phyloP scores from a whole-genome alignment of 1,284 basidiomycete genomes.

The Apiotrichum gamsii region DNA sequence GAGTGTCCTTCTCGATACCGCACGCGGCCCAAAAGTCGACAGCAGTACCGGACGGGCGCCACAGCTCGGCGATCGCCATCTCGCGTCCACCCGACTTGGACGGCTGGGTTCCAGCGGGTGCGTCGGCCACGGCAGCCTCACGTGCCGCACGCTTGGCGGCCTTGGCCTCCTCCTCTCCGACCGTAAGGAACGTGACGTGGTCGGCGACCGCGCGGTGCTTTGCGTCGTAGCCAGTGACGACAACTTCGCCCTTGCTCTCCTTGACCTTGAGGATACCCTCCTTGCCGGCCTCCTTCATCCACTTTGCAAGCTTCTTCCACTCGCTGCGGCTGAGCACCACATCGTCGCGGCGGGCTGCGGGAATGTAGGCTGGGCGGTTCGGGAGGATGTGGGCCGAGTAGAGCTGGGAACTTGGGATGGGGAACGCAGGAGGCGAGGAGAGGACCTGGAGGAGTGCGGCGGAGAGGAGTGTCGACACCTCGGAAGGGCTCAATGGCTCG shows the following conservation, averaged over 20 bases:
- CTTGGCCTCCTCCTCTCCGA: conserved; percentile 55
- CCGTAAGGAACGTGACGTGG: conserved; percentile 56
- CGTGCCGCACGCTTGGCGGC: conserved; percentile 44
- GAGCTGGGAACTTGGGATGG: conserved; percentile 66
- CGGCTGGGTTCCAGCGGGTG: conserved; percentile 33
- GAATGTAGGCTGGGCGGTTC: conserved; percentile 60
- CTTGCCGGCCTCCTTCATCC: conserved; percentile 69
- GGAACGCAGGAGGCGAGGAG: conserved; percentile 55
- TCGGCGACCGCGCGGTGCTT: conserved; percentile 56
- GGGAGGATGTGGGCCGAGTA: conserved; percentile 73
- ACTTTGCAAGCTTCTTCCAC: conserved; percentile 70
- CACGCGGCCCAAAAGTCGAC: conserved; percentile 57
- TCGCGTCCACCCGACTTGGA: conserved; percentile 26
- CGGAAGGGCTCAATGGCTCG: conserved; percentile 49
- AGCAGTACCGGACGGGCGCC: conserved; percentile 61
- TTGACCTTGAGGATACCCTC: conserved; percentile 66
- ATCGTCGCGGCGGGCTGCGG: conserved; percentile 59
- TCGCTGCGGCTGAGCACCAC: conserved; percentile 46
- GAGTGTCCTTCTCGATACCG: conserved; percentile 47
- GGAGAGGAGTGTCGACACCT: conserved; percentile 55
- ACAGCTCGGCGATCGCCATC: conserved; percentile 57
- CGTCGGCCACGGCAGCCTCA: conserved; percentile 49
- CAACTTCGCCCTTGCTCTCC: conserved; percentile 56
- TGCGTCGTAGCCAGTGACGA: conserved; percentile 47
- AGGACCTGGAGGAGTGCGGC: conserved; percentile 61